Evolutionary conservation across 2,329 filamentous ascomycete genomes (phyloP), one percentile per base, ranked within the genome.

Genomic region (Fusarium sp.): DNA sequence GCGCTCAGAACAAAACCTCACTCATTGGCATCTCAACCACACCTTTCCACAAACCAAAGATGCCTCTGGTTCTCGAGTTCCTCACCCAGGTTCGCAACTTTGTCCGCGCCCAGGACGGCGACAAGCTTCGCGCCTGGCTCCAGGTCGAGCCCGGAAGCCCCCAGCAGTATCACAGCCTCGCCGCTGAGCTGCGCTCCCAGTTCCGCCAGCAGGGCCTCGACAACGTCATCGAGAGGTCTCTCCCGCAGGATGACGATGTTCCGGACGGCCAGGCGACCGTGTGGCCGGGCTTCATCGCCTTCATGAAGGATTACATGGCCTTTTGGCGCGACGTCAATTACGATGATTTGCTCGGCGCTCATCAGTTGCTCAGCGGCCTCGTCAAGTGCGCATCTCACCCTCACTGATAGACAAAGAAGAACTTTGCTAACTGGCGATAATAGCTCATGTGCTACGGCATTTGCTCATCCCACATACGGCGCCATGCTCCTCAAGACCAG

Each of bases 261-360:
- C 85, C 87, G 0, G 90, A 93, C 61, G 92, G 91, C 1, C 87
- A 89, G 71, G 91, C 88, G 47, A 89, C 92, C 9, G 87, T 89
- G 0, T 97, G 95, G 94, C 90, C 91, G 0, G 90, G 93, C 1
- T 95, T 98, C 80, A 86, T 93, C 59, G 88, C 91, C 3, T 97
- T 98, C 79, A 90, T 97, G 81, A 93, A 91, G 77, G 91, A 94
- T 59, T 98, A 97, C 79, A 87, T 98, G 73, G 86, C 89, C 52
- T 97, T 95, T 77, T 90, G 96, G 86, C 87, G 95, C 65, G 94
- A 97, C 78, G 91, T 96, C 35, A 88, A 97, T 77, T 91, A 93
- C 59, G 89, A 91, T 14, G 92, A 97, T 78, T 84, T 97, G 45
- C 84, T 96, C 31, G 88, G 90, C 65, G 93, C 95, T 5, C 95